Base-by-base conservation (phyloP, 108 stramenopile genomes). In the Nitzschia sp. region DNA sequence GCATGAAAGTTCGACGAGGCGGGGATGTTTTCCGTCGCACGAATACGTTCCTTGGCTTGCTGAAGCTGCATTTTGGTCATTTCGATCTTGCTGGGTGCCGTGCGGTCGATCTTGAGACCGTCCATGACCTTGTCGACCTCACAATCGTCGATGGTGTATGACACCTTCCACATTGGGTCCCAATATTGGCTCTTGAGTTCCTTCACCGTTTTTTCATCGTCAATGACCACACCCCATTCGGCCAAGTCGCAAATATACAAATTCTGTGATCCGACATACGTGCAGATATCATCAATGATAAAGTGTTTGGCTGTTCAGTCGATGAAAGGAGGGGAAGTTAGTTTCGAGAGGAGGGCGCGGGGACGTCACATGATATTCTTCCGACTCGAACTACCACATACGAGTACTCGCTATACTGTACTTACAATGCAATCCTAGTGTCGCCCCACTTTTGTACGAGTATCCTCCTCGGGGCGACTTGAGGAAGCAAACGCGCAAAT, bases 91-190 rank as follows among this genome's bases (percentile, higher is more conserved):
- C 25, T 62, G 4, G 34, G 16, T 30, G 73, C 80, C 58, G 48
- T 66, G 15, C 86, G 78, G 65, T 84, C 72, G 58, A 87, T 72
- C 32, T 81, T 62, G 9, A 83, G 68, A 21, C 80, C 85, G 69
- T 86, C 85, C 85, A 86, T 87, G 44, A 84, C 83, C 23, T 58
- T 34, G 47, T 84, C 60, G 3, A 84, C 83, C 34, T 82, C 72
- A 53, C 83, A 83, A 71, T 87, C 86, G 48, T 84, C 83, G 22
- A 63, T 69, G 36, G 72, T 80, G 44, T 72, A 87, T 0, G 86
- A 87, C 17, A 66, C 68, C 35, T 77, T 29, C 86, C 86, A 87
- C 76, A 84, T 63, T 2, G 75, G 71, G 58, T 77, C 73, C 81
- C 81, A 82, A 33, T 72, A 78, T 2, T 71, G 34, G 1, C 36